Evolutionary conservation across 345 rosid species (phyloP).

Genomic region (Punica granatum): DNA sequence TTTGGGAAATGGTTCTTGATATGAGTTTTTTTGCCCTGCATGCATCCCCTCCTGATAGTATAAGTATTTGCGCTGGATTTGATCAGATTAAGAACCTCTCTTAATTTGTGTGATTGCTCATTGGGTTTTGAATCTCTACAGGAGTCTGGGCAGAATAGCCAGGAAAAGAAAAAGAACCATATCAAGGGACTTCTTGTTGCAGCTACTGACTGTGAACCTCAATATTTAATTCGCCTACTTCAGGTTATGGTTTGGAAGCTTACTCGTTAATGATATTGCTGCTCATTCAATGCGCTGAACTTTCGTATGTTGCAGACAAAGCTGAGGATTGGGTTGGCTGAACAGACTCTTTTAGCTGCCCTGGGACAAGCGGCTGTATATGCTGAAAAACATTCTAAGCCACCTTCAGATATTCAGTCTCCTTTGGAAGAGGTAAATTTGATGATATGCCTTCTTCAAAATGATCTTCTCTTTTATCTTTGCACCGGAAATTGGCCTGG

Average conservation of each 20-base stretch:
- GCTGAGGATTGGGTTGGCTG: conserved; percentile 74
- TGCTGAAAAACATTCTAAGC: conserved; percentile 60
- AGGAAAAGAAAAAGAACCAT: conserved; percentile 84
- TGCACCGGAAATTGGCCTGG: neutral
- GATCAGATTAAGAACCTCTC: too few species aligned
- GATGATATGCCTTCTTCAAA: neutral
- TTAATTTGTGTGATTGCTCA: too few species aligned
- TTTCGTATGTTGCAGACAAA: conserved; percentile 41
- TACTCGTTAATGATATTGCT: conserved; percentile 1
- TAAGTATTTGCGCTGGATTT: too few species aligned
- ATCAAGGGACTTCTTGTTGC: conserved; percentile 95
- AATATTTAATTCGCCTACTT: conserved; percentile 79
- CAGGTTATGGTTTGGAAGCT: conserved; percentile 47
- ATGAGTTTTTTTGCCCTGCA: too few species aligned
- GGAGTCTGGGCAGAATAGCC: conserved; percentile 96
- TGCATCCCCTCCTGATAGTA: too few species aligned
- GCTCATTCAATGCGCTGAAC: conserved; percentile 6
- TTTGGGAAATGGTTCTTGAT: neutral
- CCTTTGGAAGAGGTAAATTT: conserved; percentile 75
- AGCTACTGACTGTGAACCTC: conserved; percentile 93
- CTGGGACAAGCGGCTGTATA: conserved; percentile 87
- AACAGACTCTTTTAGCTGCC: conserved; percentile 85
- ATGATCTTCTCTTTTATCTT: neutral
- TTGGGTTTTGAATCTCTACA: conserved; percentile 19
- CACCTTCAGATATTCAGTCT: conserved; percentile 53